Percentiles rank a stretch among this genome's conserved stretches.
These are phyloP conservation scores for Fusarium sp. DNA, from an alignment of 2,329 filamentous ascomycete species.

Conservation along the genomic window DNA sequence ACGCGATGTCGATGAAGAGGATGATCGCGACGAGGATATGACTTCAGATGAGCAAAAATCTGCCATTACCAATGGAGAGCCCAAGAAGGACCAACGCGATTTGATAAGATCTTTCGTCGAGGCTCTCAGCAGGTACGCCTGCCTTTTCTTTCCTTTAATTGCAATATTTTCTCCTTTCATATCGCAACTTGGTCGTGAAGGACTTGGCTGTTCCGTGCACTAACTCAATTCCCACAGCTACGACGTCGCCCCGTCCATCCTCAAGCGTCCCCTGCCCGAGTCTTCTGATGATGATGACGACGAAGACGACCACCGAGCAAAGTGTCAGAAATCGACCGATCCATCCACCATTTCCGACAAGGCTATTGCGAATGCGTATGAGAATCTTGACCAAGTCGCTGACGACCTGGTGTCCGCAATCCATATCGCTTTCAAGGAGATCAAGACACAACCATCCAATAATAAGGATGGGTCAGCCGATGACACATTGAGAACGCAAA, in stretches of 20 bases:
- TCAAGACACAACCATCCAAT: slow-evolving; percentile 53
- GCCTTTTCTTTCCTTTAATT: slow-evolving; percentile 12
- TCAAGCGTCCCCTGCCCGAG: slow-evolving; percentile 64
- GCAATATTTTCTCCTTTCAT: slow-evolving; percentile 6
- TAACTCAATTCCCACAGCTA: slow-evolving; percentile 57
- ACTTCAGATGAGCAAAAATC: slow-evolving; percentile 46
- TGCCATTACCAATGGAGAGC: slow-evolving; percentile 41
- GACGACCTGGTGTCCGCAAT: slow-evolving; percentile 64
- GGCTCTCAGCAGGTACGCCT: slow-evolving; percentile 53
- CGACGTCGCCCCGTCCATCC: slow-evolving; percentile 65
- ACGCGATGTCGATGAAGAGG: slow-evolving; percentile 60
- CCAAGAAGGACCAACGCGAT: slow-evolving; percentile 48
- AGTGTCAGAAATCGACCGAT: slow-evolving; percentile 69
- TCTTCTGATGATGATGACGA: slow-evolving; percentile 52
- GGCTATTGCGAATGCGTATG: slow-evolving; percentile 63
- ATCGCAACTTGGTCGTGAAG: slow-evolving; percentile 27
- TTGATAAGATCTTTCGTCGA: slow-evolving; percentile 54
- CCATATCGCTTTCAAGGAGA: slow-evolving; percentile 60
- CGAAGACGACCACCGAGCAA: slow-evolving; percentile 64
- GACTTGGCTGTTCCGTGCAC: slow-evolving; percentile 31
- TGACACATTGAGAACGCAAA: slow-evolving; percentile 56
- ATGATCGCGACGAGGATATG: slow-evolving; percentile 51
- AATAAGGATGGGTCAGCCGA: slow-evolving; percentile 45
- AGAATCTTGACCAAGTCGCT: slow-evolving; percentile 73
- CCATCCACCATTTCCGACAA: slow-evolving; percentile 65